A percentile compares a stretch with the other conserved stretches of the same genome.
Conservation (phyloP, 352 stramenopile species). For the Pythium phragmiticola region DNA sequence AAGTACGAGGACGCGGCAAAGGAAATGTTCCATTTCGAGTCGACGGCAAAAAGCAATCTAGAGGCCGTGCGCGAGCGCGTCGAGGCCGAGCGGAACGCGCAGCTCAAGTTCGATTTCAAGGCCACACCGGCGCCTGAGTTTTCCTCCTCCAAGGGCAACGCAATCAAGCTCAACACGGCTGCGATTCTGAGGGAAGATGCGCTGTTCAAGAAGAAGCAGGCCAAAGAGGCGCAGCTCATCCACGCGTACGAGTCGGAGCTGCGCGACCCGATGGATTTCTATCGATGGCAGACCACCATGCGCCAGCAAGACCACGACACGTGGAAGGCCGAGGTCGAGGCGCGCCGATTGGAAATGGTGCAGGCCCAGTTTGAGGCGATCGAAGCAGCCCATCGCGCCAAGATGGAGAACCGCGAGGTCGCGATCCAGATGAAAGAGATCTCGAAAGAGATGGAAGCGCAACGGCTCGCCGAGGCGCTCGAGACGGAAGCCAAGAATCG, state of each 20-base stretch:
- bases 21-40: constrained; percentile 76
- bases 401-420: constrained; percentile 80
- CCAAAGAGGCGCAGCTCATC: constrained; percentile 84
- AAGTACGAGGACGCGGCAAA: constrained; percentile 74
- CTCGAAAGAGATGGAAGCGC: constrained; percentile 57
- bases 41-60: constrained; percentile 74
- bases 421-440: constrained; percentile 78
- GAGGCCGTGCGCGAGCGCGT: constrained; percentile 63
- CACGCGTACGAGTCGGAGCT: constrained; percentile 89
- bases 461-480: constrained; percentile 60
- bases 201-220: constrained; percentile 91
- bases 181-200: constrained; percentile 92
- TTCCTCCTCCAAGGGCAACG: constrained; percentile 29
- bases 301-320: constrained; percentile 74
- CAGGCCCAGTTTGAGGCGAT: constrained; percentile 82
- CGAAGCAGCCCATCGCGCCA: constrained; percentile 58
- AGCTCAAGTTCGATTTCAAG: constrained; percentile 76
- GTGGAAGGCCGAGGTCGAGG: constrained; percentile 68
- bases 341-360: constrained; percentile 77
- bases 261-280: constrained; percentile 89
- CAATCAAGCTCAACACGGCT: constrained; percentile 87
- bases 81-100: constrained; percentile 54
- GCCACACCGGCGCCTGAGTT: constrained; percentile 62
- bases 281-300: constrained; percentile 89
- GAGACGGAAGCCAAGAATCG: constrained; percentile 57